Evolutionary conservation across 2,329 filamentous ascomycete species (phyloP).

Genomic region (Talaromyces sp.): DNA sequence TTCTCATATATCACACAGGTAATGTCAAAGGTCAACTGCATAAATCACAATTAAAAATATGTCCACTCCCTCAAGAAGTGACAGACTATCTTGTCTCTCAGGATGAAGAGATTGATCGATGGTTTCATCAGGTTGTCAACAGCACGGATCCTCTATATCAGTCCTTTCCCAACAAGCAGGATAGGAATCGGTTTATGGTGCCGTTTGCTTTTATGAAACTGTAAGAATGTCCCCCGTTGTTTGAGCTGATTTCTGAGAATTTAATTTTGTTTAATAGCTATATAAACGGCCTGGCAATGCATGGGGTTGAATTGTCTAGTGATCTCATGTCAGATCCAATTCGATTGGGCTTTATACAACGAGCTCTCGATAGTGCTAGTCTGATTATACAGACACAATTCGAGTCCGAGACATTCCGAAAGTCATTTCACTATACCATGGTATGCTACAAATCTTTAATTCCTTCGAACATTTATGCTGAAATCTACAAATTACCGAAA

Average conservation of each 20-base stretch:
- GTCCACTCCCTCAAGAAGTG: background rate
- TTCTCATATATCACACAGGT: background rate
- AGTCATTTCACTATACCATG: background rate
- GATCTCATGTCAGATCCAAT: constrained; percentile 1
- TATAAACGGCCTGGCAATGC: background rate
- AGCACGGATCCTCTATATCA: constrained; percentile 3
- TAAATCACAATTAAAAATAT: background rate
- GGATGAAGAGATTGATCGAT: constrained; percentile 5
- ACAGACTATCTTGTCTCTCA: background rate
- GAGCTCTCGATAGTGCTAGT: constrained; percentile 2
- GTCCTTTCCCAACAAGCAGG: constrained; percentile 1
- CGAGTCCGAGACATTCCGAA: background rate
- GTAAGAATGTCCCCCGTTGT: background rate
- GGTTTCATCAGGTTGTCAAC: background rate
- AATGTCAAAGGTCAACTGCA: constrained; percentile 1
- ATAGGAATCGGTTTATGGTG: background rate
- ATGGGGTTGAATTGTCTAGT: background rate
- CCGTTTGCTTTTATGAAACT: constrained; percentile 9
- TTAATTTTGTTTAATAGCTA: background rate
- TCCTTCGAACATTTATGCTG: background rate
- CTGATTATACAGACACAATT: constrained; percentile 7
- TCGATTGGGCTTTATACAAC: background rate
- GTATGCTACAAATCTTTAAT: background rate
- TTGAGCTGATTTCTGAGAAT: background rate
- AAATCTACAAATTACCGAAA: background rate